Evolutionary conservation across 164 flowering plant species (phyloP).

Genomic region (Saururus chinensis): DNA sequence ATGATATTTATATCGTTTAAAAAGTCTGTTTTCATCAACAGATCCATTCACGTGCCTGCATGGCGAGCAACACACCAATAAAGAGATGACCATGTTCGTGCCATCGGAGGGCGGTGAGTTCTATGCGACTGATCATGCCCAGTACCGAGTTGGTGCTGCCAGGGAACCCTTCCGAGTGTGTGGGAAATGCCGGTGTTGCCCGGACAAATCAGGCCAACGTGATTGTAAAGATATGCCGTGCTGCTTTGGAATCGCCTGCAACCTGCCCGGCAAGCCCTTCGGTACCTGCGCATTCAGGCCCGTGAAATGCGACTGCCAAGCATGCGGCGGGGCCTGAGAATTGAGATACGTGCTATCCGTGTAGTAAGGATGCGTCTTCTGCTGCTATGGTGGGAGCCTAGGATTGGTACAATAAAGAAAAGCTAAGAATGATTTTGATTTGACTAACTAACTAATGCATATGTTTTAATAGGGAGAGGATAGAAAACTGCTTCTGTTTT

Average conservation of each 20-base stretch:
- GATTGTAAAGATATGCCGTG: slow-evolving; percentile 35
- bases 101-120: neutral
- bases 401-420: too few species aligned
- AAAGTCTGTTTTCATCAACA: neutral
- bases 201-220: slow-evolving; percentile 6
- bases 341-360: too few species aligned
- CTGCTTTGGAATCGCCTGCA: slow-evolving; percentile 48
- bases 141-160: slow-evolving; percentile 10
- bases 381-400: too few species aligned
- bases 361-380: too few species aligned
- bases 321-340: slow-evolving; percentile 18
- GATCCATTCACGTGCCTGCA: neutral
- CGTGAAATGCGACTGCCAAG: slow-evolving; percentile 37
- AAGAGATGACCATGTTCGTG: neutral
- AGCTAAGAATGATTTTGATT: too few species aligned
- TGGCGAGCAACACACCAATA: neutral
- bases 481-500: too few species aligned
- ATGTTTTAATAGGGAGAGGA: too few species aligned
- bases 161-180: neutral
- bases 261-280: slow-evolving; percentile 48
- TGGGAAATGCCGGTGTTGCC: neutral
- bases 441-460: too few species aligned
- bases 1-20: neutral
- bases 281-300: slow-evolving; percentile 53
- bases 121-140: slow-evolving; percentile 10